phyloP scores from a whole-genome alignment of 179 eudicot genomes.

The Beta lomatogona region DNA sequence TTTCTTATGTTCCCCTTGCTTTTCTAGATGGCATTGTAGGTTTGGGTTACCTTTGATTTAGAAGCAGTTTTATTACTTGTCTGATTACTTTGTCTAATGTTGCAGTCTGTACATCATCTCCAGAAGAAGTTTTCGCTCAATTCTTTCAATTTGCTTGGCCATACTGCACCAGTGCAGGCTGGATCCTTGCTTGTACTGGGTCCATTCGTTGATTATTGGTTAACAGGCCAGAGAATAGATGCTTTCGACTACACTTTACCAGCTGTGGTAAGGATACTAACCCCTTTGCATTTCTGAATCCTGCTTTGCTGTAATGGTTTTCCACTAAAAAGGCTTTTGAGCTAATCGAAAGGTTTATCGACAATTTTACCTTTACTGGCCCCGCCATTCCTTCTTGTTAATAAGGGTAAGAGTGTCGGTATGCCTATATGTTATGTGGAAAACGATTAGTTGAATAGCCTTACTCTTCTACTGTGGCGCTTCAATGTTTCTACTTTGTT shows the following conservation, averaged over 20 bases:
- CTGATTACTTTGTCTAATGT: constrained; percentile 2
- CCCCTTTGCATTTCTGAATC: neutral
- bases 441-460: too few species aligned
- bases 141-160: constrained; percentile 46
- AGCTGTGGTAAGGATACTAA: constrained; percentile 38
- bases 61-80: neutral
- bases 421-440: too few species aligned
- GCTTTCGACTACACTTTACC: constrained; percentile 35
- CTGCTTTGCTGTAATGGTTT: neutral
- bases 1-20: neutral
- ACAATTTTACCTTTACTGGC: too few species aligned
- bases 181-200: constrained; percentile 47
- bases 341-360: too few species aligned
- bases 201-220: constrained; percentile 52
- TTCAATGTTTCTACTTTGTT: neutral
- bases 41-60: too few species aligned
- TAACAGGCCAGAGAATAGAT: constrained; percentile 45
- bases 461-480: neutral
- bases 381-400: too few species aligned
- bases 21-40: neutral
- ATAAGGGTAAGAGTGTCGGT: too few species aligned
- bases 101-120: constrained; percentile 47
- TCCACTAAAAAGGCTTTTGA: too few species aligned
- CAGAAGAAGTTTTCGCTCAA: constrained; percentile 46
- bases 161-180: constrained; percentile 52